These are phyloP conservation scores for Monilinia laxa DNA, from an alignment of 2,329 filamentous ascomycete species.

Conservation along the genomic window DNA sequence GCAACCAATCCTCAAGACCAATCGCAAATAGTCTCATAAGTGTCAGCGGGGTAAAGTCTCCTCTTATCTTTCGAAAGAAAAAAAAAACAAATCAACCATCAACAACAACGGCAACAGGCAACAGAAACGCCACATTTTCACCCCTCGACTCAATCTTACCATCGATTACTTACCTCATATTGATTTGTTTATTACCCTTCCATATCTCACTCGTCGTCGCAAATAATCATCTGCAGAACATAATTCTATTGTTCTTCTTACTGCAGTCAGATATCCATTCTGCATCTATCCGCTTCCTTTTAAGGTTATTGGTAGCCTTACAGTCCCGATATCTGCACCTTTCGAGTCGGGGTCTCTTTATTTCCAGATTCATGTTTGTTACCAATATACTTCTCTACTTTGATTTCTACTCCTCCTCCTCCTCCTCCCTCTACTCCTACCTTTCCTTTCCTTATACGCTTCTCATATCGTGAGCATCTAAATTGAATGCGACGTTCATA, in stretches of 20 bases:
- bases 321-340: neutral
- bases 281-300: conserved; percentile 9
- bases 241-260: neutral
- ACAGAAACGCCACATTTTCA: conserved; percentile 20
- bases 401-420: neutral
- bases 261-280: conserved; percentile 16
- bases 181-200: no score
- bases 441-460: neutral
- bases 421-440: no score
- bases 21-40: neutral
- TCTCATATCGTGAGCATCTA: neutral
- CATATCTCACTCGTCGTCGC: neutral
- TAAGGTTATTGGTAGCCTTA: conserved; percentile 20
- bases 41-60: no score
- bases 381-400: neutral
- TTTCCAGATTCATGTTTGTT: conserved; percentile 13
- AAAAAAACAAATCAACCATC: no score
- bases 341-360: conserved; percentile 5
- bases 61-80: neutral
- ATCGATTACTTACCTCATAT: conserved; percentile 8
- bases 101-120: conserved; percentile 4
- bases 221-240: conserved; percentile 17
- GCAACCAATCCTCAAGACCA: neutral
- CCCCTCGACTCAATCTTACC: conserved; percentile 7
- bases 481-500: neutral